Base-by-base conservation (phyloP, 2,329 filamentous ascomycete genomes). In the Elsinoe ampelina region DNA sequence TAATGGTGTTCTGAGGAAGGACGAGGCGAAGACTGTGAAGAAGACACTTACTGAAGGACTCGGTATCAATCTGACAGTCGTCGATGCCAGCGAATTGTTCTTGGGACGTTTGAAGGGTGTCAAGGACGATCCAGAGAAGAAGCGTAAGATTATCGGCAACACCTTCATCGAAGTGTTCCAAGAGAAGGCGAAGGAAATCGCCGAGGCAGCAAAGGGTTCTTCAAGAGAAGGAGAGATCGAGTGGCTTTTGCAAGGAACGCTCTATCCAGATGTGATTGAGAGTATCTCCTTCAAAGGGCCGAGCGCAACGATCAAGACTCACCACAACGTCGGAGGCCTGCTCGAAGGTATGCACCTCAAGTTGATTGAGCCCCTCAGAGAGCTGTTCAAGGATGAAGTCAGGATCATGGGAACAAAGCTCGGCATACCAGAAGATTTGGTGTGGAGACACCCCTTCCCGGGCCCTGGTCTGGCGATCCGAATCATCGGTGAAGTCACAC, bases 101-200 rank as follows among this genome's bases (percentile, higher is more conserved):
- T 76, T 96, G n/a, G 74, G 75, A 30, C 78, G 83, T 20, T 82
- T 97, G 1, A 80, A 82, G 62, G 92, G 89, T 15, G 81, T 95
- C 22, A 75, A 74, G 0, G 89, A 75, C 54, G 75, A 87, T 57
- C 91, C 92, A 0, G 91, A 97, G 73, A 81, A 81, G 68, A 96
- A 95, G 79, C 80, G 91, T 57, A 95, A 95, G 74, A 84, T 96
- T 64, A 96, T 96, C 60, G 91, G 90, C 57, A 81, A 78, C 61
- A 87, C 81, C 19, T 87, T 90, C 70, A 89, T 90, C 62, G 86
- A 90, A 63, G 74, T 95, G 26, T 96, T 95, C 71, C 85, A 95
- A 70, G 77, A 84, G 58, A 85, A 90, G 68, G 90, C 87, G 22
- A 80, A 80, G 65, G 77, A 81, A 63, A 91, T 95, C 48, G 87